These are phyloP conservation scores for Aaosphaeria arxii DNA, from an alignment of 2,329 filamentous ascomycete genomes.

Conservation along the genomic window DNA sequence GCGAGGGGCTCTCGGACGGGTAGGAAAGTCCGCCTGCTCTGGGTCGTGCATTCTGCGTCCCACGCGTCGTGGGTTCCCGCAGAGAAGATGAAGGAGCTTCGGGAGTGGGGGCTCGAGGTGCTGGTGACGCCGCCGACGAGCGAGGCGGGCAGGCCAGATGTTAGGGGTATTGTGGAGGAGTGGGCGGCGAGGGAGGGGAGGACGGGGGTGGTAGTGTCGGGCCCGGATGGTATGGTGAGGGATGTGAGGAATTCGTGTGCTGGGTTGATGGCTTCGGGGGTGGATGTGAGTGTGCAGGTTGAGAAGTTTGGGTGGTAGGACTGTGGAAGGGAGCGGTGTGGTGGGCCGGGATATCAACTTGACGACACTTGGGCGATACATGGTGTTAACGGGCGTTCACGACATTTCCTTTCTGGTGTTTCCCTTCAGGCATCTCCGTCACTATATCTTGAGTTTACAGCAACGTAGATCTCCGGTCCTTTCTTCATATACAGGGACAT, in stretches of 20 bases:
- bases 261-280: conserved; percentile 46
- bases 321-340: not conserved
- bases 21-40: conserved; percentile 52
- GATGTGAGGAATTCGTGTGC: conserved; percentile 59
- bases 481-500: no score
- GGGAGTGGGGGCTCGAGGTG: conserved; percentile 50
- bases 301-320: conserved; percentile 69
- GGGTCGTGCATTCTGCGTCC: conserved; percentile 54
- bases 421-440: no score
- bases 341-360: no score
- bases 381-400: no score
- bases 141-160: conserved; percentile 54
- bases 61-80: conserved; percentile 56
- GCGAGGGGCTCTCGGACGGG: conserved; percentile 8
- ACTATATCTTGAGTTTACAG: no score
- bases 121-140: conserved; percentile 55
- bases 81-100: conserved; percentile 49
- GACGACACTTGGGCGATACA: no score
- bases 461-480: no score
- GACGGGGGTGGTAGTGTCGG: conserved; percentile 57
- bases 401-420: no score
- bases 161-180: conserved; percentile 43
- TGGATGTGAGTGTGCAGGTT: conserved; percentile 52
- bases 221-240: conserved; percentile 61
- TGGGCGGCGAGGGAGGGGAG: conserved; percentile 32